phyloP scores from a whole-genome alignment of 1,284 basidiomycete species.

The Marasmius fiardii region DNA sequence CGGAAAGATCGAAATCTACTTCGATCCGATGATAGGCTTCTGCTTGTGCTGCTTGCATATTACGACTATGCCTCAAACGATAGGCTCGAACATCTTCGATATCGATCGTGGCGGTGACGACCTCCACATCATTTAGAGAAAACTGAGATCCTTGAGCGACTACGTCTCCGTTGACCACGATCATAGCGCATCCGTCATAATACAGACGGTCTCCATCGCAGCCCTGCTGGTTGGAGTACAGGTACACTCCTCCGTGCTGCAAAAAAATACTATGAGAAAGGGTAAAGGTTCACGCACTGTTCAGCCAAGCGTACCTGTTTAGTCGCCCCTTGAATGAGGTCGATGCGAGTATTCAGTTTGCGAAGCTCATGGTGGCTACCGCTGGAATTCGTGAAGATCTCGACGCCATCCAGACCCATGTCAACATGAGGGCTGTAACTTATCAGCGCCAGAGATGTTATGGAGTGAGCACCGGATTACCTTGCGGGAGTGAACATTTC shows the following conservation, averaged over 20 bases:
- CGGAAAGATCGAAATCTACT: slow-evolving; percentile 73
- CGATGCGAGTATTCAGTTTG: slow-evolving; percentile 88
- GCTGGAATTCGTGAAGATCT: slow-evolving; percentile 98
- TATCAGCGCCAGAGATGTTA: slow-evolving; percentile 1
- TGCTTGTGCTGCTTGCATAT: slow-evolving; percentile 83
- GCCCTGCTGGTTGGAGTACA: slow-evolving; percentile 98
- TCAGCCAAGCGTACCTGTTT: slow-evolving; percentile 60
- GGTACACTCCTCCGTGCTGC: slow-evolving; percentile 92
- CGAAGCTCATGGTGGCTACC: slow-evolving; percentile 97
- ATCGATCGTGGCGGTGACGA: slow-evolving; percentile 93
- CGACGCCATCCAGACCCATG: slow-evolving; percentile 97
- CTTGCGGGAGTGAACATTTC: slow-evolving; percentile 96
- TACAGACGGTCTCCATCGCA: slow-evolving; percentile 98
- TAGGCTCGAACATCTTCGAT: slow-evolving; percentile 93
- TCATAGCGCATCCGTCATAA: slow-evolving; percentile 97
- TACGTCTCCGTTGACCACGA: slow-evolving; percentile 90
- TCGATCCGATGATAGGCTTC: slow-evolving; percentile 78
- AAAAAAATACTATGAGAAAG: slow-evolving; percentile 5
- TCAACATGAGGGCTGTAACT: slow-evolving; percentile 82
- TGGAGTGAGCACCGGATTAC: slow-evolving; percentile 37
- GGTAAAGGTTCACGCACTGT: neutral
- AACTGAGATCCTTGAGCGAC: slow-evolving; percentile 97
- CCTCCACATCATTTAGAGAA: slow-evolving; percentile 93
- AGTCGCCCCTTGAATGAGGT: slow-evolving; percentile 96
- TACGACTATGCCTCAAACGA: slow-evolving; percentile 76